These are phyloP conservation scores for Microcyclosporella mali DNA, from an alignment of 2,329 filamentous ascomycete species.

Conservation along the genomic window DNA sequence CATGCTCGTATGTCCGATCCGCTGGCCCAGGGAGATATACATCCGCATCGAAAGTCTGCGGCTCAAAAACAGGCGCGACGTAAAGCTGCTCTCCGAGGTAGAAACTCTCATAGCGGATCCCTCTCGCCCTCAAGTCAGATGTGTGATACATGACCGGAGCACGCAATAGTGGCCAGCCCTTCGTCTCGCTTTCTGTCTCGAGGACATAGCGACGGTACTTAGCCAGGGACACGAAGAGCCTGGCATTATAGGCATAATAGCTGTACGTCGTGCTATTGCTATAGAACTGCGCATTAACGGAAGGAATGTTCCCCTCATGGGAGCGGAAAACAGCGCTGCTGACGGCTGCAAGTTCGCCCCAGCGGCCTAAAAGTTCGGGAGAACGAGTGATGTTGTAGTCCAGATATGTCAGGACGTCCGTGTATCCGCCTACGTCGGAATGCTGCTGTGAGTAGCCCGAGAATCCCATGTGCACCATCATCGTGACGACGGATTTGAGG, in stretches of 20 bases:
- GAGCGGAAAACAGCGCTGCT: constrained; percentile 32
- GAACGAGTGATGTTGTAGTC: constrained; percentile 32
- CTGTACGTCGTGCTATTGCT: constrained; percentile 30
- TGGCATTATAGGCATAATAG: constrained; percentile 34
- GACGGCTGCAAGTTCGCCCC: constrained; percentile 34
- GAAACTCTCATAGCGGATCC: constrained; percentile 27
- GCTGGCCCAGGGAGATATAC: constrained; percentile 23
- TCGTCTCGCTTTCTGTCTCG: constrained; percentile 21
- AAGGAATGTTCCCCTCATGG: constrained; percentile 35
- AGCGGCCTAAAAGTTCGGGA: constrained; percentile 33
- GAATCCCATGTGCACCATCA: constrained; percentile 34
- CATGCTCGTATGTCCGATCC: constrained; percentile 21
- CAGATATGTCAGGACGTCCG: constrained; percentile 26
- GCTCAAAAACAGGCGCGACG: constrained; percentile 27
- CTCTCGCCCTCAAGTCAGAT: constrained; percentile 16
- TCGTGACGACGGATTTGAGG: constrained; percentile 32
- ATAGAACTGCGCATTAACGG: constrained; percentile 35
- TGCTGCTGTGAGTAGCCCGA: constrained; percentile 33
- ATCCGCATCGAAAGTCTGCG: constrained; percentile 16
- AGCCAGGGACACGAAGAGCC: constrained; percentile 32
- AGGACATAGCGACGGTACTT: constrained; percentile 30
- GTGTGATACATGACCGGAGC: constrained; percentile 24
- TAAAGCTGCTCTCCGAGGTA: constrained; percentile 26
- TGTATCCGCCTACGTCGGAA: constrained; percentile 35
- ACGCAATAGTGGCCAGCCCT: constrained; percentile 27